Conservation (phyloP, 257 asterid genomes). For the Eucommia ulmoides region DNA sequence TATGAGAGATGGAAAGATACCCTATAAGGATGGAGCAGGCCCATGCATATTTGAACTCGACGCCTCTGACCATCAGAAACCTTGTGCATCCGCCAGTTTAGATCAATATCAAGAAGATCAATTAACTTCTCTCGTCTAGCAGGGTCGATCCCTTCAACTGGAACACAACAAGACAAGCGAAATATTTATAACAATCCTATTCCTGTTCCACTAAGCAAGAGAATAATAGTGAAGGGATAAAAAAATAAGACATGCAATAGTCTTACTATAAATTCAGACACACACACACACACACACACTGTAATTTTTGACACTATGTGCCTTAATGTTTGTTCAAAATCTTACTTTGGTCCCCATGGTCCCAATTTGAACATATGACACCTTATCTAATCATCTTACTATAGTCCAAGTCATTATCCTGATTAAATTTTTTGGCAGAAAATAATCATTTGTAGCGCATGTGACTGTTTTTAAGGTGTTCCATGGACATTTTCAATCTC, state of each 20-base stretch:
- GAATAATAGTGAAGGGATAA: not conserved
- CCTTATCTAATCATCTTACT: too few relatives aligned
- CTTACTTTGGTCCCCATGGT: too few relatives aligned
- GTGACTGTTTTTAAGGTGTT: too few relatives aligned
- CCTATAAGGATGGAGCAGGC: slow-evolving; percentile 93
- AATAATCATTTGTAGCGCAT: too few relatives aligned
- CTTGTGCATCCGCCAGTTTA: slow-evolving; percentile 95
- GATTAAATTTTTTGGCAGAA: too few relatives aligned
- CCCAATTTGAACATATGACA: too few relatives aligned
- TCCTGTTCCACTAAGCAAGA: slow-evolving; percentile 6
- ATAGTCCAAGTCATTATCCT: too few relatives aligned
- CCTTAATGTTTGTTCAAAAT: too few relatives aligned
- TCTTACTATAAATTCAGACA: not conserved
- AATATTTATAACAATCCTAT: slow-evolving; percentile 4
- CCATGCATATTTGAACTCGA: slow-evolving; percentile 96
- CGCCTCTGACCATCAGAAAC: slow-evolving; percentile 99
- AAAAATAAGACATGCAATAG: not conserved
- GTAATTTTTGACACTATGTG: not conserved
- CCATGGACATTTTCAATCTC: too few relatives aligned
- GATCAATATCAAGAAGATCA: slow-evolving; percentile 78
- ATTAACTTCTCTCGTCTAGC: slow-evolving; percentile 71
- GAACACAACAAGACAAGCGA: slow-evolving; percentile 9
- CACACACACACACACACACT: not conserved
- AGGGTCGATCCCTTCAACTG: slow-evolving; percentile 97
- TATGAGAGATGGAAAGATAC: too few relatives aligned